phyloP scores from a whole-genome alignment of 148 eudicot species.

The Suaeda aralocaspica region DNA sequence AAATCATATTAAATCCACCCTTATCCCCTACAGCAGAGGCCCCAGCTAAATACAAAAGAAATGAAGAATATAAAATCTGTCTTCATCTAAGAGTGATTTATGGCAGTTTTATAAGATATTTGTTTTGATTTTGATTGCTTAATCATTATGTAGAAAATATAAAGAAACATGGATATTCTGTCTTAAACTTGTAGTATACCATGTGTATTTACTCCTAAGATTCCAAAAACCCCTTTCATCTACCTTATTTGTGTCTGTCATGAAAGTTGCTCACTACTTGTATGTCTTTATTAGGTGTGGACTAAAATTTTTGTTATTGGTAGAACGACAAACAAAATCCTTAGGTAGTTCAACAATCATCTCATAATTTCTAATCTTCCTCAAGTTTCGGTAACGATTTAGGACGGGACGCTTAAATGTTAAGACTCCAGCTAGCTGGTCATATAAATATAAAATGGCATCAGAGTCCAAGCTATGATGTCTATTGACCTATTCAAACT shows the following conservation, averaged over 20 bases:
- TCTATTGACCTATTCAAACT: no score
- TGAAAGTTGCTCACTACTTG: neutral
- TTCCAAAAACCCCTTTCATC: constrained; percentile 13
- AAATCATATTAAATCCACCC: neutral
- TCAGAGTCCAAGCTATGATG: no score
- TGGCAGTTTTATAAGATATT: neutral
- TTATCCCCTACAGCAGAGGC: neutral
- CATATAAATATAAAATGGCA: no score
- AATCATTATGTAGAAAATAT: neutral
- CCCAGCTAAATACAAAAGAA: neutral
- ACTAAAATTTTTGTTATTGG: neutral
- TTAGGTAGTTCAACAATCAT: no score
- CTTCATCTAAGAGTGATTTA: neutral
- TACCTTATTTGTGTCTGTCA: constrained; percentile 5
- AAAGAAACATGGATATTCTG: neutral
- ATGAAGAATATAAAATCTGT: neutral
- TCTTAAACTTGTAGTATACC: neutral
- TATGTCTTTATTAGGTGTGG: neutral
- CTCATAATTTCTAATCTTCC: no score
- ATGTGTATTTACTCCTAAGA: constrained; percentile 19
- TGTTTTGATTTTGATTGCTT: neutral
- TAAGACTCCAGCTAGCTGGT: no score
- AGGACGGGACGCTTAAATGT: no score
- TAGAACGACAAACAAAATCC: neutral
- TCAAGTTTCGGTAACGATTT: no score